A percentile compares a stretch with the other conserved stretches of the same genome.
phyloP scores from a whole-genome alignment of 2,329 filamentous ascomycete genomes.

The Pseudogymnoascus sp. region DNA sequence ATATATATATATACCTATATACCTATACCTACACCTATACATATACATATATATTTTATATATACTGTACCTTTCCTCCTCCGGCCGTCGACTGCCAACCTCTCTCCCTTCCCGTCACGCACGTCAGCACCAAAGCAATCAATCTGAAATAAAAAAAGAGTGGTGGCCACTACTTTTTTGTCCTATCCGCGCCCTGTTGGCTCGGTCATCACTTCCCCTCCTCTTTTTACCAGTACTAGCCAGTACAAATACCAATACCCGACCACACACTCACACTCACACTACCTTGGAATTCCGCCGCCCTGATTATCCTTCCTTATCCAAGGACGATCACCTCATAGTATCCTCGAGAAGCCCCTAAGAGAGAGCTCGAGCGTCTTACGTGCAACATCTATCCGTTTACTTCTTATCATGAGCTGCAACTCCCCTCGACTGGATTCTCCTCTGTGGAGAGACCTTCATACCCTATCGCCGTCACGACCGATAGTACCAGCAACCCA shows the following conservation, averaged over 20 bases:
- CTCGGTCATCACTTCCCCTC: background rate
- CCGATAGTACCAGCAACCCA: slow-evolving; percentile 7
- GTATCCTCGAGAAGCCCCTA: background rate
- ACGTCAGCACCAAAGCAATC: background rate
- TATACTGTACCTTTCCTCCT: background rate
- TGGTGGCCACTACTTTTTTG: background rate
- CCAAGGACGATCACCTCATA: background rate
- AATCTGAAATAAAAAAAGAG: background rate
- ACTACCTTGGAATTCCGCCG: background rate
- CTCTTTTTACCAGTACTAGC: background rate
- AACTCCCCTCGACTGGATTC: slow-evolving; percentile 26
- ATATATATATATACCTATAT: background rate
- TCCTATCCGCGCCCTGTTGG: background rate
- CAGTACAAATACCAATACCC: background rate
- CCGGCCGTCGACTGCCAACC: background rate
- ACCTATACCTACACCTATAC: background rate
- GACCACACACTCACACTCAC: too few relatives aligned
- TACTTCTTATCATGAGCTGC: slow-evolving; percentile 27
- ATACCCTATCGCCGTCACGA: slow-evolving; percentile 8
- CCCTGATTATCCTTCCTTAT: background rate
- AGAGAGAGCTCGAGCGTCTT: background rate
- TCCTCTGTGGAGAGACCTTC: slow-evolving; percentile 28
- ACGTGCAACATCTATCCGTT: background rate
- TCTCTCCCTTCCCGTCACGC: background rate
- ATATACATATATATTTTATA: background rate